Conservation (phyloP, 1,139 yeast genomes). For the Yamadazyma siamensis region DNA sequence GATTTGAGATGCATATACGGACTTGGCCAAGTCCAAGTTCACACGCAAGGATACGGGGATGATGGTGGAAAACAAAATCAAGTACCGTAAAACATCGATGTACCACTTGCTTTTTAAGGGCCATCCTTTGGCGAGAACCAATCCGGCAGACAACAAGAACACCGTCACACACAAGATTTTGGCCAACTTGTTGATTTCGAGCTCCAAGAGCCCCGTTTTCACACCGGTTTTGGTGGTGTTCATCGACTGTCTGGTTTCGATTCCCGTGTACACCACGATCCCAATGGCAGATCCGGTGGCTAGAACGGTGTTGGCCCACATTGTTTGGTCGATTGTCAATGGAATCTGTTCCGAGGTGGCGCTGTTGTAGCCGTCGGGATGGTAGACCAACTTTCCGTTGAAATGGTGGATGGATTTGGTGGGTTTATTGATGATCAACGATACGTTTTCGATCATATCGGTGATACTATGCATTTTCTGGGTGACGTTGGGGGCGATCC, state of each 20-base stretch:
- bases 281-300: conserved; percentile 94
- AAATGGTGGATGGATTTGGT: conserved; percentile 80
- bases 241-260: conserved; percentile 90
- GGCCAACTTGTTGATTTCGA: conserved; percentile 85
- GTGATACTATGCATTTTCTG: conserved; percentile 49
- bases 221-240: conserved; percentile 89
- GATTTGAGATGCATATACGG: conserved; percentile 93
- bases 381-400: conserved; percentile 63
- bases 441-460: conserved; percentile 37
- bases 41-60: conserved; percentile 95
- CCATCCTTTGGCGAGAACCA: conserved; percentile 81
- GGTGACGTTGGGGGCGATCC: conserved; percentile 72
- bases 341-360: conserved; percentile 48
- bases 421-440: conserved; percentile 71
- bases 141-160: conserved; percentile 66
- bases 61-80: conserved; percentile 89
- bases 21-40: conserved; percentile 90
- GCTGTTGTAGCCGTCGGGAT: conserved; percentile 26
- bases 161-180: conserved; percentile 88
- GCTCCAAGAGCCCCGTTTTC: conserved; percentile 83
- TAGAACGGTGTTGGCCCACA: conserved; percentile 97
- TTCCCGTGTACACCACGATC: conserved; percentile 84
- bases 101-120: conserved; percentile 69
- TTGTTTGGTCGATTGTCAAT: conserved; percentile 80
- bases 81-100: conserved; percentile 81